Base-by-base conservation (phyloP, 2,329 filamentous ascomycete species). In the Aspergillus amoenus region DNA sequence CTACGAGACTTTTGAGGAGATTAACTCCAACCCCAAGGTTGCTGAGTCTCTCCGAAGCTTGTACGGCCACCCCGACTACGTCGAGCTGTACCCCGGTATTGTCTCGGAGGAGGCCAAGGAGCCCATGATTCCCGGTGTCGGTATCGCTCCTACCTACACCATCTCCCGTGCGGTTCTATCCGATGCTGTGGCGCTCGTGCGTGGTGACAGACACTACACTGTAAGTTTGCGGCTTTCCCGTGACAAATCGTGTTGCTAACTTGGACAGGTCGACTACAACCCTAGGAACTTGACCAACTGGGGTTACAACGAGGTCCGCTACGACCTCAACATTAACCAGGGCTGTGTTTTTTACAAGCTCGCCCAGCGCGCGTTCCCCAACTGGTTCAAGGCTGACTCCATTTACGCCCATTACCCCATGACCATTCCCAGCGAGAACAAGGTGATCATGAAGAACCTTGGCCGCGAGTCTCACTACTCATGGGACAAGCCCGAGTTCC, bases 321-420 rank as follows among this genome's bases (percentile, higher is more conserved):
- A 88, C 55, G 89, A 95, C 64, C 75, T 87, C 21, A 84, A 82
- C 57, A 75, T 93, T 62, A 89, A 94, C 73, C 87, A 94, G 68
- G 91, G 91, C 46, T 91, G 88, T 64, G 85, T 92, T 12, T 90
- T 93, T 74, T 92, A 93, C 79, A 95, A 94, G 78, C 81, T 95
- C 37, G 88, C 93, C 70, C 79, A 90, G 37, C 84, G 88, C 5
- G 89, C 90, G 0, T 91, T 95, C 79, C 91, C 91, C 1, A 82
- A 89, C 62, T 88, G 91, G 75, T 93, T 93, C 81, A 85, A 84
- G 69, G 75, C 81, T 18, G 87, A 94, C 76, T 92, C 88, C 0
- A 85, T 93, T 54, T 95, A 93, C 62, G 90, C 89, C 0, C 89
- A 93, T 69, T 92, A 88, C 68, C 89, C 87, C 44, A 82, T 87